Conservation (phyloP, 371 early-diverging fungal genomes). For the Circinella umbellata region DNA sequence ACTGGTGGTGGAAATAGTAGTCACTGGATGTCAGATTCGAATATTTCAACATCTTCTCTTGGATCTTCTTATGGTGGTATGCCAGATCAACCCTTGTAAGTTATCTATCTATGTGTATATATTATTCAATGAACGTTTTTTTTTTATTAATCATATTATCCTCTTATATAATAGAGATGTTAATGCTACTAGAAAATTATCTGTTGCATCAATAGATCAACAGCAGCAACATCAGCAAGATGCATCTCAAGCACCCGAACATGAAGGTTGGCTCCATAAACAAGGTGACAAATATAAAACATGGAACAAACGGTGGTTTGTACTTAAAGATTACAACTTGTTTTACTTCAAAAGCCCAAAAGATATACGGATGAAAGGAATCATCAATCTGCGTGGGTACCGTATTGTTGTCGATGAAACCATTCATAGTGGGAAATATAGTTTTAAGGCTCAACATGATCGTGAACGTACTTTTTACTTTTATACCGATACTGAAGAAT, state of each 20-base stretch:
- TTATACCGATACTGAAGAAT: conserved; percentile 63
- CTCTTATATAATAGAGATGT: not conserved
- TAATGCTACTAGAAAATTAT: conserved; percentile 26
- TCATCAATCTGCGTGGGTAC: conserved; percentile 63
- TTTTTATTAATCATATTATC: no score
- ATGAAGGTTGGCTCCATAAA: conserved; percentile 70
- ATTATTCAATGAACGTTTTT: not conserved
- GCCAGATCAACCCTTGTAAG: conserved; percentile 8
- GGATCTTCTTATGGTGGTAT: conserved; percentile 2
- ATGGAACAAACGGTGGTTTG: conserved; percentile 76
- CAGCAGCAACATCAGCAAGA: conserved; percentile 15
- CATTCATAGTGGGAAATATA: conserved; percentile 69
- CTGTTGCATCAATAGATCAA: conserved; percentile 35
- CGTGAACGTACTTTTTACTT: conserved; percentile 66
- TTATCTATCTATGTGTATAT: not conserved
- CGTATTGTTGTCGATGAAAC: conserved; percentile 64
- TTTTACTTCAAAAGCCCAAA: conserved; percentile 70
- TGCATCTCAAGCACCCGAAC: conserved; percentile 43
- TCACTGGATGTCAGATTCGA: conserved; percentile 3
- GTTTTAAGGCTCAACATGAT: conserved; percentile 74
- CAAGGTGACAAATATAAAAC: conserved; percentile 69
- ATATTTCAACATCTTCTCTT: not conserved
- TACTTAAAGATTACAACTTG: conserved; percentile 64
- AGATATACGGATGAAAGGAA: conserved; percentile 62
- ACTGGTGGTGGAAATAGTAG: not conserved